These are phyloP conservation scores for Camelina neglecta DNA, from an alignment of 345 rosid species.

Conservation along the genomic window DNA sequence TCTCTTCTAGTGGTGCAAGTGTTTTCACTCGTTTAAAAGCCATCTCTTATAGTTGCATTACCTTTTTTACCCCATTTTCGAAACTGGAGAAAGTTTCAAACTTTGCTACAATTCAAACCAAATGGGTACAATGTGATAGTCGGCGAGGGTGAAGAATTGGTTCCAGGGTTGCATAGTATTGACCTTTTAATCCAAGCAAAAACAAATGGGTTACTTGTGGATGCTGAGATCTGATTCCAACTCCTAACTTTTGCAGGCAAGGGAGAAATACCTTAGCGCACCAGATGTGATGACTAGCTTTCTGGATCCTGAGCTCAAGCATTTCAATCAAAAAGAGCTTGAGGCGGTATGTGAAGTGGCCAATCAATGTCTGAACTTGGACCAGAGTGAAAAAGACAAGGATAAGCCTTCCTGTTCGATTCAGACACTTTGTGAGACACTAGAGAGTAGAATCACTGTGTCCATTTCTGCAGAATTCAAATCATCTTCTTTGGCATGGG, in stretches of 20 bases:
- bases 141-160: not conserved
- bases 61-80: not conserved
- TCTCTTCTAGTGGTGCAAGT: not conserved
- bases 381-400: constrained; percentile 36
- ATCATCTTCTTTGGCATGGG: constrained; percentile 95
- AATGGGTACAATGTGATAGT: not conserved
- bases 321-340: constrained; percentile 73
- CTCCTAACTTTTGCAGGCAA: constrained; percentile 60
- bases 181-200: not conserved
- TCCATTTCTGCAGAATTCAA: constrained; percentile 66
- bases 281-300: constrained; percentile 69
- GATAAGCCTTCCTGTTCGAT: constrained; percentile 45
- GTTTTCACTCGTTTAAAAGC: not conserved
- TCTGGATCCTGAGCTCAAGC: constrained; percentile 88
- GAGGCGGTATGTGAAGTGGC: constrained; percentile 77
- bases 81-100: constrained; percentile 10
- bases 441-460: constrained; percentile 78
- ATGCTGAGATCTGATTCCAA: constrained; percentile 2
- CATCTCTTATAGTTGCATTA: not conserved
- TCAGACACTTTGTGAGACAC: constrained; percentile 55
- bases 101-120: constrained; percentile 17
- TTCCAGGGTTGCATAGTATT: not conserved
- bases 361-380: constrained; percentile 65
- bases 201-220: not conserved
- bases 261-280: constrained; percentile 60